Evolutionary conservation across 1,139 yeast genomes (phyloP), one percentile per base, ranked within the genome.

Genomic region (Saccharomyces hybrid): DNA sequence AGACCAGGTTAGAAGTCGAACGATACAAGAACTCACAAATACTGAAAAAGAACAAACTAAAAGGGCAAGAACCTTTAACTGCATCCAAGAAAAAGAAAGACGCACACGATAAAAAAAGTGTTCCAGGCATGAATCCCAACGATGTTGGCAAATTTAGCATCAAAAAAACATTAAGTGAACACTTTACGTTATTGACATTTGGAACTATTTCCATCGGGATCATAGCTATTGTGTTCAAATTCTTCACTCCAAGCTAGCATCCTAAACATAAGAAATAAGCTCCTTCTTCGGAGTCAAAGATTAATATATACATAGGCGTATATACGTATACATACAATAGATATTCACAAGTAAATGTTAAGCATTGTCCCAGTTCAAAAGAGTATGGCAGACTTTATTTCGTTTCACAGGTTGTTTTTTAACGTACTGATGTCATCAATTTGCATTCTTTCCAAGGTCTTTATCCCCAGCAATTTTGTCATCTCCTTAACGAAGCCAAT

Each of bases 401-500:
- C 11, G 4, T 13, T 4, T 38, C 44, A 38, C n/a, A 0, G 25
- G 7, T 38, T 38, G 7, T 48, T 47, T 32, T 29, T 46, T 27
- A 56, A 57, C 6, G 63, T 51, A 4, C 63, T 62, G 14, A 63
- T 51, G 48, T 67, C 71, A 16, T 70, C 69, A 0, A 71, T 56
- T 28, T 66, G 70, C 31, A 66, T 63, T 38, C 71, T 63, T 53
- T 81, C 84, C 2, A 82, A 76, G 1, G 72, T 70, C 2, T 68
- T 62, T 50, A 82, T 75, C 9, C 78, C 78, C 53, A 83, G 67
- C 13, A 72, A 63, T 54, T 71, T 73, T 1, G 84, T 83, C 51
- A 85, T 66, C 59, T 81, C 79, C 49, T 75, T 72, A 0, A 82
- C 84, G 60, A 81, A 82, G 51, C 73, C 71, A 14, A 69, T 67